These are phyloP conservation scores for Lanmaoa rubissima DNA, from an alignment of 768 basidiomycete species.

Conservation along the genomic window DNA sequence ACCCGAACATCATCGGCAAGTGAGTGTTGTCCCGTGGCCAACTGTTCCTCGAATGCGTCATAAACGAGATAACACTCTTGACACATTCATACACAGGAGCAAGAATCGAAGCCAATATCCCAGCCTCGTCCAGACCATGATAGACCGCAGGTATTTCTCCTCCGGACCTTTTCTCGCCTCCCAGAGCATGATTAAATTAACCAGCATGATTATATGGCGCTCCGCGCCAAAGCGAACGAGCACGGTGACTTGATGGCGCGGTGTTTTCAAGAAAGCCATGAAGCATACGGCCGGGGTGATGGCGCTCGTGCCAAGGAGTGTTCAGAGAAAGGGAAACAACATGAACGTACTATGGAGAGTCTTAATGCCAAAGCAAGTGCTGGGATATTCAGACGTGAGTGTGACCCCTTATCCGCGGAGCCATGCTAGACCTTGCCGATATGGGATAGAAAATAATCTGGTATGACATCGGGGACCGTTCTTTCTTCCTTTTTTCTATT, in stretches of 20 bases:
- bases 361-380: constrained; percentile 80
- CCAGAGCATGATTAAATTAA: constrained; percentile 40
- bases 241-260: constrained; percentile 79
- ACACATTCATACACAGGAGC: constrained; percentile 14
- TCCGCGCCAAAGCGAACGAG: constrained; percentile 73
- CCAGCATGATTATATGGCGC: constrained; percentile 65
- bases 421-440: background rate
- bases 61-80: constrained; percentile 3
- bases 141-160: constrained; percentile 16
- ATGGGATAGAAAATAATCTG: constrained; percentile 67
- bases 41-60: background rate
- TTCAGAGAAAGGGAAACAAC: constrained; percentile 75
- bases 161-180: background rate
- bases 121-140: constrained; percentile 16
- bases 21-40: constrained; percentile 11
- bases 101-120: constrained; percentile 13
- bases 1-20: constrained; percentile 10
- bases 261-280: constrained; percentile 68
- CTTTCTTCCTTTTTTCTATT: background rate
- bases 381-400: constrained; percentile 78
- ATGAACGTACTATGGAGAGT: constrained; percentile 73
- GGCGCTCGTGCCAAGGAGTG: constrained; percentile 80
- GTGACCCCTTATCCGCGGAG: background rate
- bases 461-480: constrained; percentile 30
- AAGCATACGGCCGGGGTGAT: constrained; percentile 71